Conservation (phyloP, 768 basidiomycete genomes). For the Candolleomyces aberdarensis region DNA sequence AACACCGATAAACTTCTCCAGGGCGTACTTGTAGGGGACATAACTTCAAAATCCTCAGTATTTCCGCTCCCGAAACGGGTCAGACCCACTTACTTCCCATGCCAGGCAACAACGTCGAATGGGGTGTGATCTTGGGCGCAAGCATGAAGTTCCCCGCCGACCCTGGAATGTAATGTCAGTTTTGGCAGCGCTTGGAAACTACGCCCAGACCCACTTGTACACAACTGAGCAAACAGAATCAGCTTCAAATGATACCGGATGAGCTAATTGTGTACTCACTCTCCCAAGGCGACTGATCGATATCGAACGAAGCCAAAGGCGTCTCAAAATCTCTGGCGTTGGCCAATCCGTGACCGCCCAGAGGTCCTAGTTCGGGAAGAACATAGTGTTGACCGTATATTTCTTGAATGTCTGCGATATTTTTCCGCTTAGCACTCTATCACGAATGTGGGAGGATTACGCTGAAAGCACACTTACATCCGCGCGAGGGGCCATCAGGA, state of each 20-base stretch:
- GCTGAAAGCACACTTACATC: conserved; percentile 39
- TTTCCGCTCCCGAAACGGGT: background rate
- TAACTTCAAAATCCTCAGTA: conserved; percentile 36
- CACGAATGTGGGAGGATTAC: background rate
- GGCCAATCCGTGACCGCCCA: conserved; percentile 66
- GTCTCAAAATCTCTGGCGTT: conserved; percentile 62
- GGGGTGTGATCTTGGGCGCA: conserved; percentile 63
- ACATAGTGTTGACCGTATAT: conserved; percentile 62
- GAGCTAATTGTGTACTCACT: conserved; percentile 31
- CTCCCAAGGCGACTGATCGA: conserved; percentile 60
- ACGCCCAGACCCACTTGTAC: conserved; percentile 39
- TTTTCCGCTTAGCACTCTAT: background rate
- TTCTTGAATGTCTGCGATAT: conserved; percentile 51
- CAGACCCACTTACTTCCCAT: conserved; percentile 51
- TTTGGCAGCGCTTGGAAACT: background rate
- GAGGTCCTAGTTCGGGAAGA: conserved; percentile 62
- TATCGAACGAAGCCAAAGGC: conserved; percentile 63
- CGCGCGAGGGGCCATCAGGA: conserved; percentile 59
- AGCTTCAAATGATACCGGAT: background rate
- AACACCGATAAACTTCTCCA: conserved; percentile 61
- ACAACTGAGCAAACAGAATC: conserved; percentile 28
- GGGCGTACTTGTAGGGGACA: conserved; percentile 63
- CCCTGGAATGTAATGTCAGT: conserved; percentile 27
- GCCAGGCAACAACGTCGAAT: conserved; percentile 73
- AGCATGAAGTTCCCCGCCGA: conserved; percentile 50